Conservation (phyloP, 345 rosid species). For the Citrus reticulata region DNA sequence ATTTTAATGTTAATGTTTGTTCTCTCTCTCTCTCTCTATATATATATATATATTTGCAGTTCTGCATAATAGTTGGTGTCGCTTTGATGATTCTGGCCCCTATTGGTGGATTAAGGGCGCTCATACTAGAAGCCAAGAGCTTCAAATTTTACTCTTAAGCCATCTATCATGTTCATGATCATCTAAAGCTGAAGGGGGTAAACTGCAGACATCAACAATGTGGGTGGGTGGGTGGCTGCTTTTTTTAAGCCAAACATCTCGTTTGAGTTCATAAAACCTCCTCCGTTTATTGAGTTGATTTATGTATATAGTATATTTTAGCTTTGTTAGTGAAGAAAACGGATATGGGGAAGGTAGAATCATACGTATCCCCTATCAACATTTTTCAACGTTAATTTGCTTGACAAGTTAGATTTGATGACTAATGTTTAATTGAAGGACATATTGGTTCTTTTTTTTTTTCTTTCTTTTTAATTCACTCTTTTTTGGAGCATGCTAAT, state of each 20-base stretch:
- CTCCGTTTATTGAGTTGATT: not conserved
- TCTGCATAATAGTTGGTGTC: slow-evolving; percentile 42
- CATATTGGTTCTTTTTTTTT: not conserved
- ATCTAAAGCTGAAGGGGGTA: not conserved
- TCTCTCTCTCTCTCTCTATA: too few species aligned
- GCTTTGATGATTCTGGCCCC: slow-evolving; percentile 44
- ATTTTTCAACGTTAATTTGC: not conserved
- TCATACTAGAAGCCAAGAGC: slow-evolving; percentile 38
- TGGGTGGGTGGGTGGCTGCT: not conserved
- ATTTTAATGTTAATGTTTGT: not conserved
- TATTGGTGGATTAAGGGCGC: slow-evolving; percentile 38
- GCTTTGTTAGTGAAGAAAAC: not conserved
- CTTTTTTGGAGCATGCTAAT: not conserved
- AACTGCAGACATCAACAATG: too few species aligned
- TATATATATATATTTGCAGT: slow-evolving; percentile 10
- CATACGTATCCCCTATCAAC: too few species aligned
- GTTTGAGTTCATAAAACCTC: not conserved
- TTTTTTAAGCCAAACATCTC: not conserved
- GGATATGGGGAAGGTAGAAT: not conserved
- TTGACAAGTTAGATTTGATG: not conserved
- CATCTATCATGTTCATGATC: not conserved
- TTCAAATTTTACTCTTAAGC: slow-evolving; percentile 43
- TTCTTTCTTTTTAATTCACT: not conserved
- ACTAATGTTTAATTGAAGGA: not conserved
- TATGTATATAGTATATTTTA: not conserved